A percentile compares a stretch with the other conserved stretches of the same genome.
Conservation (phyloP, 2,329 filamentous ascomycete species). For the Laburnicola sp. region DNA sequence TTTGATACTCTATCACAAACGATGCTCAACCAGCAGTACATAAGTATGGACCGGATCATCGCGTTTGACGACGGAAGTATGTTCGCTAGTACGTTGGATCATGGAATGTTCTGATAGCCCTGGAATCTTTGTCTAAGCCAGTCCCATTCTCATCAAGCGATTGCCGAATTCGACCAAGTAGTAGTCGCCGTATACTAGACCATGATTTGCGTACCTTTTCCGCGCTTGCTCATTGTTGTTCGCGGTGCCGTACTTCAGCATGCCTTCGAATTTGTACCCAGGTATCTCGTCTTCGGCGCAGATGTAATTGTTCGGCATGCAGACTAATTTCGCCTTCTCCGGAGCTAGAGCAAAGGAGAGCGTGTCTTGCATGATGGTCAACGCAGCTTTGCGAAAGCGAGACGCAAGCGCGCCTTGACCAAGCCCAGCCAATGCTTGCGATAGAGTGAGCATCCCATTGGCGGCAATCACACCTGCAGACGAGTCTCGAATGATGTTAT, state of each 20-base stretch:
- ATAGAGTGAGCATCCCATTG: slow-evolving; percentile 41
- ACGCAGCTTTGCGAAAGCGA: slow-evolving; percentile 18
- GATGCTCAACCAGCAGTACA: slow-evolving; percentile 22
- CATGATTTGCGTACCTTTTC: slow-evolving; percentile 48
- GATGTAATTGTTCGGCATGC: slow-evolving; percentile 20
- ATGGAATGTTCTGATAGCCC: not conserved
- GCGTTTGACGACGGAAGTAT: slow-evolving; percentile 29
- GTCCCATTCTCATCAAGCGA: slow-evolving; percentile 38
- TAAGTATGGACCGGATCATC: slow-evolving; percentile 26
- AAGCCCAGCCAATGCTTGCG: slow-evolving; percentile 29
- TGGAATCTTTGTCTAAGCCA: slow-evolving; percentile 9
- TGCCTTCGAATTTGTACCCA: slow-evolving; percentile 42
- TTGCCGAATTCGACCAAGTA: slow-evolving; percentile 51
- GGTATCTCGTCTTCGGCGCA: slow-evolving; percentile 22
- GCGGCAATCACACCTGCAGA: slow-evolving; percentile 47
- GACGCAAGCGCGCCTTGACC: slow-evolving; percentile 36
- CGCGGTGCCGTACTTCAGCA: slow-evolving; percentile 51
- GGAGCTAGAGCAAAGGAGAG: slow-evolving; percentile 30
- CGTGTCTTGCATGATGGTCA: slow-evolving; percentile 23
- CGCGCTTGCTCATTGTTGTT: slow-evolving; percentile 50
- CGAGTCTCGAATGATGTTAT: slow-evolving; percentile 44
- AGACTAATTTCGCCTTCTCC: slow-evolving; percentile 22
- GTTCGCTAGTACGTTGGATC: slow-evolving; percentile 17
- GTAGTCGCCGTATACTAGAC: slow-evolving; percentile 53
- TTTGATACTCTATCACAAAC: slow-evolving; percentile 17